Evolutionary conservation across 2,329 filamentous ascomycete genomes (phyloP), one percentile per base, ranked within the genome.

Genomic region (Blumeria hordei): DNA sequence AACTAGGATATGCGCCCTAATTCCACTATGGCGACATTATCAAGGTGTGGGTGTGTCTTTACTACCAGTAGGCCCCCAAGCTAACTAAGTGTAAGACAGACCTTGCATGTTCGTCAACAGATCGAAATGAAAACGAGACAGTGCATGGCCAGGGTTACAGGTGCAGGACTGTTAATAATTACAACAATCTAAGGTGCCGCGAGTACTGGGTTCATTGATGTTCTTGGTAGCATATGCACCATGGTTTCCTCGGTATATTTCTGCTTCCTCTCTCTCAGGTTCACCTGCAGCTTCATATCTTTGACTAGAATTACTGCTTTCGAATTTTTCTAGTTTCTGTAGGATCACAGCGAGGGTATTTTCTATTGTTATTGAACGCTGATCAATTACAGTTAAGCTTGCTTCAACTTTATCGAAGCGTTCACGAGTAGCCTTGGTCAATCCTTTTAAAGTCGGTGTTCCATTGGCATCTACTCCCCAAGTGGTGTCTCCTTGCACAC

Each of bases 331-430:
- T 28, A 50, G 33, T 50, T 50, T 50, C n/a, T 50, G 9, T 50
- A 50, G 33, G 45, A 50, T 50, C n/a, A 50, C 18, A 10, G 21
- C 18, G 45, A 50, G 45, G 4, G 45, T 50, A 50, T 50, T 33
- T 18, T 50, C 28, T 28, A 7, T 33, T 18, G n/a, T 50, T 50
- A 50, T 7, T 18, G 45, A 7, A 32, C 45, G 28, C 45, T 10
- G n/a, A 50, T 50, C 45, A 50, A 50, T 5, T 50, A 50, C 21
- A 50, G 45, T 50, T 28, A 50, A 50, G 21, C 45, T 32, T 50
- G 45, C n/a, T 50, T 50, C 45, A 8, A 50, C 45, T 28, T 50
- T 11, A 50, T 50, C 45, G 28, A 50, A 50, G n/a, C 16, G 21
- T 32, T 50, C n/a, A 32, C 45, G 21, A 12, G 45, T 50, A n/a